Conservation (phyloP, 106 monocot genomes). For the Xerophyta viscosa region DNA sequence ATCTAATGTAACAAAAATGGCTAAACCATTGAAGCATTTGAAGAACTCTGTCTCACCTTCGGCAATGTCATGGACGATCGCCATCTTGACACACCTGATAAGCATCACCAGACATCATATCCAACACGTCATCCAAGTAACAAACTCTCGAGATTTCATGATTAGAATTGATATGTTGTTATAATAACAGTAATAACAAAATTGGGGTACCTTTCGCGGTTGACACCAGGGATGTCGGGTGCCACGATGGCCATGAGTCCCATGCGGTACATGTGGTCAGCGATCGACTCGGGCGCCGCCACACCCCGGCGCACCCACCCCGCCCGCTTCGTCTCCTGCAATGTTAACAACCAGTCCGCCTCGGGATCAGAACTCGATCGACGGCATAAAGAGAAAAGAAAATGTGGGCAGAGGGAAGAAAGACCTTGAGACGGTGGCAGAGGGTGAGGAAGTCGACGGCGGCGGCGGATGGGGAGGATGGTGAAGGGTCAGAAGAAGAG, state of each 20-base stretch:
- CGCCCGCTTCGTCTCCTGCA: constrained; percentile 83
- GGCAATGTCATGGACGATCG: constrained; percentile 86
- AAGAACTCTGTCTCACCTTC: constrained; percentile 48
- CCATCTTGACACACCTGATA: constrained; percentile 90
- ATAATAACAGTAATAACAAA: too few relatives aligned
- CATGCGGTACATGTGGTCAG: constrained; percentile 99
- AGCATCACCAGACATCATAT: neutral
- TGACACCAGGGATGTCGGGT: constrained; percentile 43
- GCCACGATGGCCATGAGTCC: constrained; percentile 79
- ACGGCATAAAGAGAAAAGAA: too few relatives aligned
- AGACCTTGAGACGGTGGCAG: constrained; percentile 69
- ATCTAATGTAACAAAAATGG: too few relatives aligned
- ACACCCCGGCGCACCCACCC: constrained; percentile 84
- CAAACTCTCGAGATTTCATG: too few relatives aligned
- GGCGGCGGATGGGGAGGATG: constrained; percentile 16
- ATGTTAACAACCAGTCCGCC: neutral
- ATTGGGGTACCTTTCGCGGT: constrained; percentile 62
- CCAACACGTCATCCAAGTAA: neutral
- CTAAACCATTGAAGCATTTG: too few relatives aligned
- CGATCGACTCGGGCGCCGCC: constrained; percentile 79
- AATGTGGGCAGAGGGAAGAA: neutral
- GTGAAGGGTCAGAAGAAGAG: constrained; percentile 9
- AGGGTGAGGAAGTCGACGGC: constrained; percentile 71
- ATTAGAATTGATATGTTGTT: too few relatives aligned
- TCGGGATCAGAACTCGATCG: neutral